Conservation (phyloP, 768 basidiomycete genomes). For the Leccinum arenicola region DNA sequence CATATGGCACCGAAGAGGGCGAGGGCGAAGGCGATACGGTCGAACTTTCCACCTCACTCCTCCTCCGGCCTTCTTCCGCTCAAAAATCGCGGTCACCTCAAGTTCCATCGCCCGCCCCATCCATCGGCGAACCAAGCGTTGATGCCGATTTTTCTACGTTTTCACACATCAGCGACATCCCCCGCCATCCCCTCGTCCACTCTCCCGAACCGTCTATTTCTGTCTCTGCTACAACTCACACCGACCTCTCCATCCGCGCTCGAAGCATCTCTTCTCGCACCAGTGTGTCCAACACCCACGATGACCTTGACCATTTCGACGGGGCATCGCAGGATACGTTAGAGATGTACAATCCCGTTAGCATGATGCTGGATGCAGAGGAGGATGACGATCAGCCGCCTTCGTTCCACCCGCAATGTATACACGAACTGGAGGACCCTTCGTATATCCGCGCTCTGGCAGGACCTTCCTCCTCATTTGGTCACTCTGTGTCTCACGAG, state of each 20-base stretch:
- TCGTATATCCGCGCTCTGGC: constrained; percentile 24
- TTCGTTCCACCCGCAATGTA: constrained; percentile 41
- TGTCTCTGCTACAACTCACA: constrained; percentile 33
- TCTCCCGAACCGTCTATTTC: constrained; percentile 34
- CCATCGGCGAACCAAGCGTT: not conserved
- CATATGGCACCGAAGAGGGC: constrained; percentile 20
- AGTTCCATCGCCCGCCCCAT: not conserved
- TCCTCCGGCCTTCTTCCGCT: constrained; percentile 22
- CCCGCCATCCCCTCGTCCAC: constrained; percentile 31
- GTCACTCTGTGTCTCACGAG: not conserved
- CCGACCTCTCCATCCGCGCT: constrained; percentile 32
- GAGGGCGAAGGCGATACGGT: constrained; percentile 5
- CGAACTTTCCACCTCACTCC: constrained; percentile 26
- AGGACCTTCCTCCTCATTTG: constrained; percentile 7
- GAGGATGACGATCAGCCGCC: constrained; percentile 26
- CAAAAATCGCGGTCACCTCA: constrained; percentile 1
- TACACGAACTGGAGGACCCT: constrained; percentile 50
- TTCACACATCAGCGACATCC: constrained; percentile 29
- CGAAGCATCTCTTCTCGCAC: constrained; percentile 25
- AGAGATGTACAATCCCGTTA: constrained; percentile 14
- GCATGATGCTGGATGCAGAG: constrained; percentile 32
- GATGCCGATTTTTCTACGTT: constrained; percentile 11
- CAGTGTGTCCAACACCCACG: constrained; percentile 14
- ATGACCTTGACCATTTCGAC: constrained; percentile 11
- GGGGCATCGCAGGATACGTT: constrained; percentile 17